Conservation (phyloP, 257 asterid species). For the Haberlea rhodopensis region DNA sequence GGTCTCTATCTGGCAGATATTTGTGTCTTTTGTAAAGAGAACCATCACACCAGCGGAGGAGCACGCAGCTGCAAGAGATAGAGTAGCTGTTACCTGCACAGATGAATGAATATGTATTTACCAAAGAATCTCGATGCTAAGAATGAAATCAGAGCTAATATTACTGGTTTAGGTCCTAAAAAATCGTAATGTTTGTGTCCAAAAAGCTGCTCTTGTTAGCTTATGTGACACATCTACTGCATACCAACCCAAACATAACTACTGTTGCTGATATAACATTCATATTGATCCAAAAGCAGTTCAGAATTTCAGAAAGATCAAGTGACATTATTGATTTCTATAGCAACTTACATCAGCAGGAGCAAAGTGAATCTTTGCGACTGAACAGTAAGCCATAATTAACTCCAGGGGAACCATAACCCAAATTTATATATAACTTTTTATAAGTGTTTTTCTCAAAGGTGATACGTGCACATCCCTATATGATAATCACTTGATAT, state of each 20-base stretch:
- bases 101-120: not conserved
- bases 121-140: not conserved
- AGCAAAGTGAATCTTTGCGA: not conserved
- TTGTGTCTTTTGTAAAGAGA: constrained; percentile 60
- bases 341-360: not conserved
- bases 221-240: not conserved
- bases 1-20: constrained; percentile 40
- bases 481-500: not conserved
- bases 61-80: constrained; percentile 84
- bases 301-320: no score
- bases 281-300: not conserved
- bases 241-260: not conserved
- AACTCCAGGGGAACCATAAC: not conserved
- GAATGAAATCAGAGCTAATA: not conserved
- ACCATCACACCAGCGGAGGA: constrained; percentile 88
- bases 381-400: not conserved
- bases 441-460: not conserved
- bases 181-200: no score
- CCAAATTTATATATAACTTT: no score
- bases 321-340: not conserved
- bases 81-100: constrained; percentile 75
- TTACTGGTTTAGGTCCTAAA: not conserved
- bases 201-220: not conserved
- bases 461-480: not conserved
- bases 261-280: not conserved